Evolutionary conservation across 106 monocot species (phyloP).

Genomic region (Posidonia australis): DNA sequence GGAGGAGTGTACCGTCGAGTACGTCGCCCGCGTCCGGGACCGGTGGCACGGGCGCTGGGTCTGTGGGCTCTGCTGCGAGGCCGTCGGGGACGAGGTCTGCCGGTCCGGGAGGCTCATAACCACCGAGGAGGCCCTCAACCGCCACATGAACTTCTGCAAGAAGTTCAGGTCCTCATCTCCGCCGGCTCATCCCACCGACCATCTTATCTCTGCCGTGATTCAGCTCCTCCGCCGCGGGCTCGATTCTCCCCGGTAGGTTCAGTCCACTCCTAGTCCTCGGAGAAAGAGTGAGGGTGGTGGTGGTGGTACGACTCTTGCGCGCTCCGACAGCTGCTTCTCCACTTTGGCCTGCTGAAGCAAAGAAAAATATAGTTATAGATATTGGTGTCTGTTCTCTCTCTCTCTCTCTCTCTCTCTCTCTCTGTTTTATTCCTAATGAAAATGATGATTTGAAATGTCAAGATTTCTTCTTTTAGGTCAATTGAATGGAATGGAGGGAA

Average conservation of each 20-base stretch:
- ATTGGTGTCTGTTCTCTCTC: not conserved
- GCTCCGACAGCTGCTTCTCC: slow-evolving; percentile 38
- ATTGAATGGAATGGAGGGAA: too few relatives aligned
- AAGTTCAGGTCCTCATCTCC: slow-evolving; percentile 23
- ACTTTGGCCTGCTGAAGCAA: slow-evolving; percentile 17
- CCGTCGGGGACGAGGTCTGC: slow-evolving; percentile 53
- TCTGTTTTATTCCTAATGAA: not conserved
- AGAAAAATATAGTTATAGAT: not conserved
- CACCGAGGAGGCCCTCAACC: slow-evolving; percentile 45
- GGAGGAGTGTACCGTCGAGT: slow-evolving; percentile 70
- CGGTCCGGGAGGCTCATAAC: slow-evolving; percentile 35
- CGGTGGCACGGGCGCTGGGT: slow-evolving; percentile 44
- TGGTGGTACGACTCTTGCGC: slow-evolving; percentile 2
- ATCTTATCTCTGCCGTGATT: slow-evolving; percentile 40
- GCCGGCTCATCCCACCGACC: slow-evolving; percentile 23
- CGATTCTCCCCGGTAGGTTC: slow-evolving; percentile 31
- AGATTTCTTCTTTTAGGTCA: too few relatives aligned
- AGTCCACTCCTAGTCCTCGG: slow-evolving; percentile 29
- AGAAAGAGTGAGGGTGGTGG: not conserved
- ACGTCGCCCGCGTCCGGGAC: slow-evolving; percentile 36
- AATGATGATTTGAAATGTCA: too few relatives aligned
- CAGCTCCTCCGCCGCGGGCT: slow-evolving; percentile 49
- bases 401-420: not conserved
- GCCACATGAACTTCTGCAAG: slow-evolving; percentile 43
- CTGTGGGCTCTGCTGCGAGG: slow-evolving; percentile 70